Base-by-base conservation (phyloP, 169 alveolate species). In the Cryptosporidium canis region DNA sequence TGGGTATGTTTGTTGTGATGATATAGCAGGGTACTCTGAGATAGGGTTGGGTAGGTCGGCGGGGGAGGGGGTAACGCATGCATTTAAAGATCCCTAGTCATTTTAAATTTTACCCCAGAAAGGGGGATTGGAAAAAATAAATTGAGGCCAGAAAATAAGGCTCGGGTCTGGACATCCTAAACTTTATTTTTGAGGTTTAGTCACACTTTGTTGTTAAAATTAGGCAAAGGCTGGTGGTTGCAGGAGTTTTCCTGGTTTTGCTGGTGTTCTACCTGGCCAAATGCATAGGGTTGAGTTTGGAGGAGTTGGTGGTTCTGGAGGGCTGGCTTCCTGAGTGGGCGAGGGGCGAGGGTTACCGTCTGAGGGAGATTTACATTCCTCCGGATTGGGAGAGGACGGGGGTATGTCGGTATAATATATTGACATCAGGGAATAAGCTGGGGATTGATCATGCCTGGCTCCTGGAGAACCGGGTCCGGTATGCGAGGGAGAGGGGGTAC, bases 261-360 rank as follows among this genome's bases (percentile, higher is more conserved):
- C n/a, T 61, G 35, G 3, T 31, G 11, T 24, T 61, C 6, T 29
- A 2, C 9, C 35, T 51, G 33, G 35, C 31, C 9, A 5, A 16
- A 51, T 51, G 47, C 12, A 16, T 2, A 11, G 83, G 55, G 3
- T 66, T 66, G 37, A 51, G 18, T 47, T 31, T 31, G 16, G 66
- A 68, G 16, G 66, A 68, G 18, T 8, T 68, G 27, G 14, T 7
- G 18, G 33, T 61, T 5, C 12, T 61, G 21, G 61, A 61, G n/a
- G 33, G 33, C 12, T 77, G 87, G 87, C 72, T 77, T 29, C 87
- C 87, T 1, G 64, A 61, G 31, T 77, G 87, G 87, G 87, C 44
- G n/a, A 55, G 61, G 11, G 29, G 4, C 0, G 64, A 29, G 4
- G 24, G 24, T 31, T 77, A 58, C 58, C 63, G 61, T 12, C 44